Evolutionary conservation across 2,329 filamentous ascomycete species (phyloP).

Genomic region (Penicillium hesseltinei): DNA sequence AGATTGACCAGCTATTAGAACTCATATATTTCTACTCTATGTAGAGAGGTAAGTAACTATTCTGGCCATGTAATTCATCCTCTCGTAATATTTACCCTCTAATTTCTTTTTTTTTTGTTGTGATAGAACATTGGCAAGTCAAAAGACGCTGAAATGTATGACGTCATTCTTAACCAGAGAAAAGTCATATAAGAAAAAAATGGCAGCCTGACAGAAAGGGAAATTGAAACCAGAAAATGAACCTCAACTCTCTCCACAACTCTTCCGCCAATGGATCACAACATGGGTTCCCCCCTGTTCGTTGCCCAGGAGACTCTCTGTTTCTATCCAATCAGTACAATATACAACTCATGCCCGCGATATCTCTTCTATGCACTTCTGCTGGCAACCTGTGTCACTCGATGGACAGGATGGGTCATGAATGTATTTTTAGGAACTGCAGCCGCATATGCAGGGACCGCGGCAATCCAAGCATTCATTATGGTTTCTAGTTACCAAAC

Average conservation of each 20-base stretch:
- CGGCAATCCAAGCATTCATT: slow-evolving; percentile 34
- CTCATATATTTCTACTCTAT: not conserved
- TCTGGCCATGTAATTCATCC: no score
- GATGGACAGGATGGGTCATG: slow-evolving; percentile 34
- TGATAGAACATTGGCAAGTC: not conserved
- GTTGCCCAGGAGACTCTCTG: slow-evolving; percentile 32
- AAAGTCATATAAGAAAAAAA: not conserved
- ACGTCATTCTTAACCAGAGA: not conserved
- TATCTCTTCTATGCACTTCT: slow-evolving; percentile 36
- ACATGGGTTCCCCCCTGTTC: slow-evolving; percentile 19
- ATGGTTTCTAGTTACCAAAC: slow-evolving; percentile 23
- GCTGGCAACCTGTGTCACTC: slow-evolving; percentile 27
- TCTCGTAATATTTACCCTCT: no score
- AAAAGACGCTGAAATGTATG: not conserved
- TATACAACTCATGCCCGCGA: slow-evolving; percentile 34
- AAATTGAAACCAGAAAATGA: not conserved
- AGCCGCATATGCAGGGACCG: slow-evolving; percentile 34
- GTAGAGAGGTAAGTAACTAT: no score
- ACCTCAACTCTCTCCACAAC: not conserved
- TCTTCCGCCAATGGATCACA: not conserved
- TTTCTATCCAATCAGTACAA: slow-evolving; percentile 35
- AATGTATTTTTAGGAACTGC: slow-evolving; percentile 35
- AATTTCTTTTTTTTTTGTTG: not conserved
- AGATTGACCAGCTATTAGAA: not conserved
- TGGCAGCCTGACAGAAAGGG: not conserved